Evolutionary conservation across 106 monocot genomes (phyloP).

Genomic region (Ottelia alismoides): DNA sequence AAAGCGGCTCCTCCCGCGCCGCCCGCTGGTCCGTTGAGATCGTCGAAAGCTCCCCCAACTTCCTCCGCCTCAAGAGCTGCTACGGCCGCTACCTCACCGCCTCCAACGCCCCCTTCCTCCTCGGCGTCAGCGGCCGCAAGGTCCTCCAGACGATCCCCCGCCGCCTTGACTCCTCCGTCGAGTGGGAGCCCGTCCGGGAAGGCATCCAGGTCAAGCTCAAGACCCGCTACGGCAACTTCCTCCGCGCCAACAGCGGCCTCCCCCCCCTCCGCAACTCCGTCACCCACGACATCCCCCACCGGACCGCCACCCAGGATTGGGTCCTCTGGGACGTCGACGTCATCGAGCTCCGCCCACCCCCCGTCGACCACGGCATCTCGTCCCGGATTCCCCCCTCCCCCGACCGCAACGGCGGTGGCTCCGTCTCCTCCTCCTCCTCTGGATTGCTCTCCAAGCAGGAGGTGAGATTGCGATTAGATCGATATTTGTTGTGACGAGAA

Average conservation of each 20-base stretch:
- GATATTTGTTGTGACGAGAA: too few relatives aligned
- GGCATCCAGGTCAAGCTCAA: constrained; percentile 35
- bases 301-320: constrained; percentile 61
- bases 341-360: background rate
- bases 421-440: too few relatives aligned
- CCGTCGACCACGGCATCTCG: too few relatives aligned
- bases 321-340: constrained; percentile 17
- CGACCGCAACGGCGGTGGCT: too few relatives aligned
- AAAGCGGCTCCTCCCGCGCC: constrained; percentile 11
- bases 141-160: constrained; percentile 40
- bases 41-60: background rate
- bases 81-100: constrained; percentile 74
- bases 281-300: constrained; percentile 79
- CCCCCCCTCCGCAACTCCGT: constrained; percentile 84
- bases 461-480: too few relatives aligned
- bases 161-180: constrained; percentile 59
- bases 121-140: constrained; percentile 69
- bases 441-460: too few relatives aligned
- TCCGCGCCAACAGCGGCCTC: constrained; percentile 66
- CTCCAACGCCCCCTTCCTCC: constrained; percentile 67
- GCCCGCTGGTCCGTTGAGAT: constrained; percentile 31
- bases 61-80: constrained; percentile 36
- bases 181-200: constrained; percentile 72
- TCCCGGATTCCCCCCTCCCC: too few relatives aligned
- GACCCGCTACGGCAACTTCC: constrained; percentile 41